These are phyloP conservation scores for Xerocomellus dryophilus DNA, from an alignment of 768 basidiomycete species.

Conservation along the genomic window DNA sequence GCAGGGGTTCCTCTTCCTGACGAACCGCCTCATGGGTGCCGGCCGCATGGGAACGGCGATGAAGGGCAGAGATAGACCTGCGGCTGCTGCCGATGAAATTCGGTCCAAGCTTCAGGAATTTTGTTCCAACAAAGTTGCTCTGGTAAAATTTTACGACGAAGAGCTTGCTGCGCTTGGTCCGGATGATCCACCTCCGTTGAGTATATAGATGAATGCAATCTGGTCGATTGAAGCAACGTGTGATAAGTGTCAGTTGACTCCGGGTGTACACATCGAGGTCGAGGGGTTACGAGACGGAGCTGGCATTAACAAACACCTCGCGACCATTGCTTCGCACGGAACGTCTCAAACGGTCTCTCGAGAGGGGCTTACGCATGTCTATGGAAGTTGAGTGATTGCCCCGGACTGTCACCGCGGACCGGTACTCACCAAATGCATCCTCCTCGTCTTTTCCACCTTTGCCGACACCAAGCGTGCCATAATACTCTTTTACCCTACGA, in stretches of 20 bases:
- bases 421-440: slow-evolving; percentile 82
- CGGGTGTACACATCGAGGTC: slow-evolving; percentile 6
- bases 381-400: background rate
- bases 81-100: slow-evolving; percentile 59
- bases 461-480: slow-evolving; percentile 71
- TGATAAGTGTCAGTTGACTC: slow-evolving; percentile 2
- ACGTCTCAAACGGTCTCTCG: slow-evolving; percentile 55
- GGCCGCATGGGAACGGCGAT: slow-evolving; percentile 56
- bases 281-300: slow-evolving; percentile 33
- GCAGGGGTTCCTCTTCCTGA: slow-evolving; percentile 84
- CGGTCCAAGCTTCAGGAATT: slow-evolving; percentile 59
- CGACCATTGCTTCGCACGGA: slow-evolving; percentile 71
- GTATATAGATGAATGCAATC: slow-evolving; percentile 31
- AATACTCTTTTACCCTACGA: slow-evolving; percentile 86
- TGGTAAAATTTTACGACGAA: slow-evolving; percentile 73
- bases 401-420: background rate
- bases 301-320: slow-evolving; percentile 59
- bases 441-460: slow-evolving; percentile 80
- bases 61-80: slow-evolving; percentile 55
- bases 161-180: slow-evolving; percentile 53
- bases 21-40: slow-evolving; percentile 78
- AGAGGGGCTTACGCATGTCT: slow-evolving; percentile 75
- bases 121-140: slow-evolving; percentile 53
- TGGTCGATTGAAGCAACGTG: slow-evolving; percentile 8
- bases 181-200: slow-evolving; percentile 43